phyloP scores from a whole-genome alignment of 2,329 filamentous ascomycete species.

The Claviceps sp. region DNA sequence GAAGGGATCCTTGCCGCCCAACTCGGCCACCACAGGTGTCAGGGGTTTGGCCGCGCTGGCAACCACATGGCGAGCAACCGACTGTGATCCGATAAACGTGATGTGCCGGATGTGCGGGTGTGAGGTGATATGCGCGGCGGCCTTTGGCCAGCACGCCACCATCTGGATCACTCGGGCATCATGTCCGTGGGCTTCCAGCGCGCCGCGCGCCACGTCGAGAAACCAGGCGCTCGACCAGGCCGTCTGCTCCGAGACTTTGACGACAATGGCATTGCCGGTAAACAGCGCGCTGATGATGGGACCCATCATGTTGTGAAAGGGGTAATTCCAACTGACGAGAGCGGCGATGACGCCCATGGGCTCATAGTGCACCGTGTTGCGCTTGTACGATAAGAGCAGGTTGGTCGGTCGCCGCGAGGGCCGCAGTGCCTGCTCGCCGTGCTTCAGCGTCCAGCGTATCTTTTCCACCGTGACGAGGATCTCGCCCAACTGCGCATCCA shows the following conservation, averaged over 20 bases:
- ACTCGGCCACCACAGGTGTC: conserved; percentile 80
- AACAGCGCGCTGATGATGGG: conserved; percentile 87
- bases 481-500: conserved; percentile 88
- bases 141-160: conserved; percentile 76
- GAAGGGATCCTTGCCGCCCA: conserved; percentile 90
- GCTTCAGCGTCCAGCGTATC: conserved; percentile 81
- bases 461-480: conserved; percentile 90
- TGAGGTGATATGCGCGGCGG: conserved; percentile 68
- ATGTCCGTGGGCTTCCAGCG: conserved; percentile 71
- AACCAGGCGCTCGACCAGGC: conserved; percentile 88
- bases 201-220: conserved; percentile 60
- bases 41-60: conserved; percentile 72
- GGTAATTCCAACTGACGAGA: conserved; percentile 93
- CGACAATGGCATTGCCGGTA: conserved; percentile 77
- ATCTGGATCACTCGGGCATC: conserved; percentile 71
- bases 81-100: conserved; percentile 87
- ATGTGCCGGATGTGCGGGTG: conserved; percentile 77
- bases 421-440: conserved; percentile 70
- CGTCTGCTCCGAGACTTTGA: conserved; percentile 92
- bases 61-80: conserved; percentile 79
- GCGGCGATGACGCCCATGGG: conserved; percentile 86
- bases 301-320: conserved; percentile 88
- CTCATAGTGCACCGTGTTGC: conserved; percentile 80
- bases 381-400: conserved; percentile 90
- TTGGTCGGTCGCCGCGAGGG: conserved; percentile 71